Conservation (phyloP, 495 filamentous ascomycete genomes). For the Achaetomiella virescens region DNA sequence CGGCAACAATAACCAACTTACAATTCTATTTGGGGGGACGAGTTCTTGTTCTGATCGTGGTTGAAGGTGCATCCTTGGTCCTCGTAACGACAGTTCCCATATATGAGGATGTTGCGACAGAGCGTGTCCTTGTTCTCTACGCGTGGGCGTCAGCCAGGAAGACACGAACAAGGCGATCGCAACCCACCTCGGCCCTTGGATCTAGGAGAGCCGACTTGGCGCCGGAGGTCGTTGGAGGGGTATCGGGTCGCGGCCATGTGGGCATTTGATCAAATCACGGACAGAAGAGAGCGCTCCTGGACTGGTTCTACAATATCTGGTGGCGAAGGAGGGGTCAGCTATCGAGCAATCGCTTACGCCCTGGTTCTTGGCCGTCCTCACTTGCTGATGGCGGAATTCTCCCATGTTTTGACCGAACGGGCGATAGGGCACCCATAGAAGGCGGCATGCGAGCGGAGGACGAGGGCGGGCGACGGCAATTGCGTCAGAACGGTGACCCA, state of each 20-base stretch:
- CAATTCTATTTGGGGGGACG: slow-evolving; percentile 51
- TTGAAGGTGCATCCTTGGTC: slow-evolving; percentile 90
- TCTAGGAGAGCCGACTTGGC: slow-evolving; percentile 47
- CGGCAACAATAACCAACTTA: slow-evolving; percentile 30
- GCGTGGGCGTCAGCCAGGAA: slow-evolving; percentile 5
- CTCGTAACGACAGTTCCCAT: slow-evolving; percentile 87
- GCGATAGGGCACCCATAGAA: slow-evolving; percentile 28
- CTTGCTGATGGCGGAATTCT: slow-evolving; percentile 31
- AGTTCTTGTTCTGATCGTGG: slow-evolving; percentile 65
- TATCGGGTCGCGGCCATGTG: slow-evolving; percentile 43
- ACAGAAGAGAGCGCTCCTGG: slow-evolving; percentile 16
- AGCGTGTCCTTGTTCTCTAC: slow-evolving; percentile 70
- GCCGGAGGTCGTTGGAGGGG: slow-evolving; percentile 37
- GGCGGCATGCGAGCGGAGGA: slow-evolving; percentile 3
- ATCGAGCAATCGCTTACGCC: not conserved
- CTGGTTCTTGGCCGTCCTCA: slow-evolving; percentile 17
- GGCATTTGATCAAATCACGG: slow-evolving; percentile 13
- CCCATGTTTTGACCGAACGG: slow-evolving; percentile 29
- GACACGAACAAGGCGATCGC: not conserved
- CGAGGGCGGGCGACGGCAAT: slow-evolving; percentile 2
- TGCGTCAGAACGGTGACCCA: not conserved
- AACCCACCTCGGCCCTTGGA: slow-evolving; percentile 46
- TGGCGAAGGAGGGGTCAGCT: slow-evolving; percentile 8
- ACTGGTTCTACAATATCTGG: slow-evolving; percentile 28
- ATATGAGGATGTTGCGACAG: slow-evolving; percentile 90